Conservation (phyloP, 2,329 filamentous ascomycete species). For the Cephalotrichum gorgonifer region DNA sequence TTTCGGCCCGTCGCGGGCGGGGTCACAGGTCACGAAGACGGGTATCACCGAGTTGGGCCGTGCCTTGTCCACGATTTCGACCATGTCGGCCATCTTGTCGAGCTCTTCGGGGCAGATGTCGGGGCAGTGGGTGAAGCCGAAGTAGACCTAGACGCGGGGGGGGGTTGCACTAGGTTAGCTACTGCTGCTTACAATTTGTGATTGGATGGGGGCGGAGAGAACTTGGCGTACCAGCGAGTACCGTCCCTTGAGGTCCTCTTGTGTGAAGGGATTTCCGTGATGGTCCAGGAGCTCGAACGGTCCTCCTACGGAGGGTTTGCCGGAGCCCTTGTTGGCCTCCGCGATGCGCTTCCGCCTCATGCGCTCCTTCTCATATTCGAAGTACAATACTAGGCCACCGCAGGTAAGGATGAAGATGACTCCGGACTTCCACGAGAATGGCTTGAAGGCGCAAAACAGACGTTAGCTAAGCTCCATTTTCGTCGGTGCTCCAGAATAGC, state of each 20-base stretch:
- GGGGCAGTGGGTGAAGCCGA: conserved; percentile 95
- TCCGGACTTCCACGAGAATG: conserved; percentile 89
- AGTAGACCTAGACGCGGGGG: conserved; percentile 73
- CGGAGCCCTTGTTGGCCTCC: conserved; percentile 86
- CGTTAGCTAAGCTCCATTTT: conserved; percentile 7
- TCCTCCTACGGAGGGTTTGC: conserved; percentile 86
- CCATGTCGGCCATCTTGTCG: conserved; percentile 97
- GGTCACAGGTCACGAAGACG: conserved; percentile 93
- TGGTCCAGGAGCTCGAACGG: conserved; percentile 75
- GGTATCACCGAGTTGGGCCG: conserved; percentile 51
- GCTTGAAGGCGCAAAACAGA: conserved; percentile 35
- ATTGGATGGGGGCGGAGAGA: background rate
- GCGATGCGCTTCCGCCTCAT: conserved; percentile 83
- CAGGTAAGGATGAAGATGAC: conserved; percentile 75
- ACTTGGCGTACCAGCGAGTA: conserved; percentile 57
- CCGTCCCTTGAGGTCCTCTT: conserved; percentile 74
- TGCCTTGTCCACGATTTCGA: conserved; percentile 57
- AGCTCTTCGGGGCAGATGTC: conserved; percentile 98
- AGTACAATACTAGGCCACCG: conserved; percentile 73
- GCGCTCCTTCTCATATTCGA: conserved; percentile 84
- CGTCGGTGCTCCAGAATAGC: background rate
- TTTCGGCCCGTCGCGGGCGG: conserved; percentile 76
- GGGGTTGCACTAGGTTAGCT: background rate
- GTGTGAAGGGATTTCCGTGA: conserved; percentile 66
- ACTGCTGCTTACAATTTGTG: background rate